Base-by-base conservation (phyloP, 2,329 filamentous ascomycete genomes). In the Ophiocordyceps camponoti-saundersi region DNA sequence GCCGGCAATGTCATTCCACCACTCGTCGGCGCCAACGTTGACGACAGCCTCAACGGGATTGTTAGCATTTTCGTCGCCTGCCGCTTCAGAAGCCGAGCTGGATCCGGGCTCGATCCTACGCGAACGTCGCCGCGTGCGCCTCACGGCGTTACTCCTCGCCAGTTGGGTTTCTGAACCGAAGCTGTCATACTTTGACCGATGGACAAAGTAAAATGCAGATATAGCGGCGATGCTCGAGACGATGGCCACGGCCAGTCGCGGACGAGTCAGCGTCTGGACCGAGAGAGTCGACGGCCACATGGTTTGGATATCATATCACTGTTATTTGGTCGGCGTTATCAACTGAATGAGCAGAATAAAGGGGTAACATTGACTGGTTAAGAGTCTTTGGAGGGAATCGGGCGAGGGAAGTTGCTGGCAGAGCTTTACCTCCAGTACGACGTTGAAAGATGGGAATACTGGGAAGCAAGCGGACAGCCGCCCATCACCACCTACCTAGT, bases 141-240 rank as follows among this genome's bases (percentile, higher is more conserved):
- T 77, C 36, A 85, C 58, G 12, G 82, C 81, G 60, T 84, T 85
- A 57, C 80, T 80, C 51, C 82, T 69, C 26, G 11, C 26, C 53
- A 76, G 80, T 29, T 85, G 64, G 15, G 61, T 59, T 30, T 57
- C 53, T n/a, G 60, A 62, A 11, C 53, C 56, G 41, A 53, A 48
- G 44, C 41, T 34, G 47, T 48, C 46, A 52, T 53, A 50, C 53
- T 55, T 55, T 42, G 59, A 61, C 55, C 57, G 57, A 58, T 79
- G 82, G 53, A 78, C 62, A 48, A 77, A 72, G 57, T 78, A 84
- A 48, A 72, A 69, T 47, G 74, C 63, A 44, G 73, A 78, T 12
- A 68, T 70, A 42, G 75, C 73, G 2, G 75, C 73, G 43, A 77
- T 59, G 43, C 72, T 71, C 36, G 77, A 74, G 39, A 77, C 55